phyloP scores from a whole-genome alignment of 2,329 filamentous ascomycete species.

The Cladophialophora bantiana region DNA sequence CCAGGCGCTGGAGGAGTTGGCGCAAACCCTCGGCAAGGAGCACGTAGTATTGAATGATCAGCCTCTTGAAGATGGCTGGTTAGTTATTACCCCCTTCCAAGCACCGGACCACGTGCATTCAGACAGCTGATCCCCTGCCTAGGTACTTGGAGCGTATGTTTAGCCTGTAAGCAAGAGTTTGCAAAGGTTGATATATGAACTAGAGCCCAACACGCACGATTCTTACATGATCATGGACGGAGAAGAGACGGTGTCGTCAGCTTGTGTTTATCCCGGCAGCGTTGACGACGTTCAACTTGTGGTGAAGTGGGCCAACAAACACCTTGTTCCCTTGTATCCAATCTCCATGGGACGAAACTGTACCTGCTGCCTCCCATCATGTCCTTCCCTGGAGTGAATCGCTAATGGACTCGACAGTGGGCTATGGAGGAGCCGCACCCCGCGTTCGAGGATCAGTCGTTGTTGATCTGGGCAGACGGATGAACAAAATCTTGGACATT shows the following conservation, averaged over 20 bases:
- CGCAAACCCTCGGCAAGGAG: conserved; percentile 30
- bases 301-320: conserved; percentile 45
- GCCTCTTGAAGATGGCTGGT: conserved; percentile 46
- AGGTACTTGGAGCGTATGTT: conserved; percentile 6
- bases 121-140: background rate
- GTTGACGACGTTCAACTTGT: conserved; percentile 48
- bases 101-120: background rate
- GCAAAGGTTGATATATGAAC: background rate
- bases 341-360: conserved; percentile 30
- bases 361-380: background rate
- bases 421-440: conserved; percentile 55
- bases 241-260: conserved; percentile 54
- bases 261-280: conserved; percentile 48
- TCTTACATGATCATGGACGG: conserved; percentile 52
- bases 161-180: conserved; percentile 12
- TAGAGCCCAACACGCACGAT: conserved; percentile 50
- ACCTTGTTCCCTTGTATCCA: conserved; percentile 48
- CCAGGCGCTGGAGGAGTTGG: conserved; percentile 35
- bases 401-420: conserved; percentile 30
- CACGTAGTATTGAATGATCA: conserved; percentile 39
- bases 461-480: conserved; percentile 52
- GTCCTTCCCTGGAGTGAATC: background rate
- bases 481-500: conserved; percentile 50
- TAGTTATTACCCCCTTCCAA: conserved; percentile 39
- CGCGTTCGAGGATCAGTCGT: conserved; percentile 54